Evolutionary conservation across 2,329 filamentous ascomycete genomes (phyloP), one percentile per base, ranked within the genome.

Genomic region (Microcyclospora tardicrescens): DNA sequence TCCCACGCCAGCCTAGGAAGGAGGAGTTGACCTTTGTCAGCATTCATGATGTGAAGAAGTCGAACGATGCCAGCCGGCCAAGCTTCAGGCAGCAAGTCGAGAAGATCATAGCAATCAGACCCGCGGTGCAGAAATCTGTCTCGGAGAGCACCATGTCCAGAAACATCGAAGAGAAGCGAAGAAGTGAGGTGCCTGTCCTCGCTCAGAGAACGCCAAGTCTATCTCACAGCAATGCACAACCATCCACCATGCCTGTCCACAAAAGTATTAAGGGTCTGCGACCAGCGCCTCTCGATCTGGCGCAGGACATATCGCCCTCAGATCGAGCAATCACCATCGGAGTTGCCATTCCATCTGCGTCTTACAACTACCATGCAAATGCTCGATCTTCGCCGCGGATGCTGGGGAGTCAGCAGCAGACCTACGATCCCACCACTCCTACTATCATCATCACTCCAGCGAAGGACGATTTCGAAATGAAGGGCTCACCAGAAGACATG

Each of bases 321-420:
- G 76, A 81, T 49, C 68, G 75, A n/a, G 77, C 77, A 1, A 85
- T 85, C 42, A 70, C 81, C 32, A 85, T 84, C 46, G 80, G 80
- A 10, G 75, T 85, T 36, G 71, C 73, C 11, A 63, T 84, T 34
- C 73, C 79, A 2, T 71, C 74, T 11, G 69, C 72, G 34, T 48
- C 61, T 57, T 31, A 71, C 60, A 50, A 65, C 63, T 49, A 61
- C 71, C 53, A 41, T 52, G 51, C 36, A 55, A 59, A 38, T 52
- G 62, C 36, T 44, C 54, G 30, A 55, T 60, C 28, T 39, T 59
- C 19, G 16, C 19, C 19, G 8, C 19, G 19, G 8, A 24, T 24
- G 19, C 19, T 30, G 41, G 13, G 44, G 35, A 19, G 36, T 28
- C 30, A 34, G 33, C 15, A 24, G 19, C 19, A 24, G 19, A 24